Conservation (phyloP, 2,329 filamentous ascomycete species). For the Ascochyta viciae-villosae region DNA sequence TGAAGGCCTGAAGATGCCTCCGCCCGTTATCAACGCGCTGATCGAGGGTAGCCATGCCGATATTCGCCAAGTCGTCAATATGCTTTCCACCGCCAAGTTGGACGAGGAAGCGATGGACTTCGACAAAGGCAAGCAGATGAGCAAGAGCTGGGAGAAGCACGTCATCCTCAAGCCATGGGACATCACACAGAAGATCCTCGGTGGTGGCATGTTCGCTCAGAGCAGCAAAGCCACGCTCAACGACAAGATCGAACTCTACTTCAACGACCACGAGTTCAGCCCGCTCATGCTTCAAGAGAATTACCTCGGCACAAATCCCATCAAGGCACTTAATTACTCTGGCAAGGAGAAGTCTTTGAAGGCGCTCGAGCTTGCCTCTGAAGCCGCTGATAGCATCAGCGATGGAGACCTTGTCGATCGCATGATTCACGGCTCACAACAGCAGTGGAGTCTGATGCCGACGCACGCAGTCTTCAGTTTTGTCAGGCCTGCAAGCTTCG, state of each 20-base stretch:
- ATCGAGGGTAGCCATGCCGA: conserved; percentile 96
- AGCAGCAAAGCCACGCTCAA: conserved; percentile 88
- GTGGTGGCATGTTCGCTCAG: conserved; percentile 81
- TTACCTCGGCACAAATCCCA: conserved; percentile 84
- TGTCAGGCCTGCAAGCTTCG: conserved; percentile 86
- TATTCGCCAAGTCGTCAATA: conserved; percentile 98
- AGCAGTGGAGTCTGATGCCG: conserved; percentile 98
- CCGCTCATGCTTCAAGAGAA: conserved; percentile 99
- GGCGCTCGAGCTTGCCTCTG: conserved; percentile 82
- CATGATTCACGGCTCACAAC: conserved; percentile 98
- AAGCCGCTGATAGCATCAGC: conserved; percentile 93
- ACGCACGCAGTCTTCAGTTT: conserved; percentile 95
- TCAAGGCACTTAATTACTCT: conserved; percentile 66
- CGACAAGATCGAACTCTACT: conserved; percentile 98
- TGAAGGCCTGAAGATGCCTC: conserved; percentile 85
- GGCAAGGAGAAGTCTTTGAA: conserved; percentile 78
- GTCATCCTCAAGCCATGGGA: conserved; percentile 98
- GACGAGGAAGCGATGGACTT: conserved; percentile 82
- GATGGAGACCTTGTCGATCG: conserved; percentile 95
- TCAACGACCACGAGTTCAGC: conserved; percentile 98
- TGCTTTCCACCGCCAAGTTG: conserved; percentile 92
- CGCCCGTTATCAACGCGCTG: conserved; percentile 84
- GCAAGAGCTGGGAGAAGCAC: conserved; percentile 98
- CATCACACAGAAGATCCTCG: conserved; percentile 91
- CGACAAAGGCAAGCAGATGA: conserved; percentile 90